Percentiles rank a stretch among this genome's conserved stretches.
Conservation (phyloP, 176 grass and related monocot species). For the Stipa capillata region DNA sequence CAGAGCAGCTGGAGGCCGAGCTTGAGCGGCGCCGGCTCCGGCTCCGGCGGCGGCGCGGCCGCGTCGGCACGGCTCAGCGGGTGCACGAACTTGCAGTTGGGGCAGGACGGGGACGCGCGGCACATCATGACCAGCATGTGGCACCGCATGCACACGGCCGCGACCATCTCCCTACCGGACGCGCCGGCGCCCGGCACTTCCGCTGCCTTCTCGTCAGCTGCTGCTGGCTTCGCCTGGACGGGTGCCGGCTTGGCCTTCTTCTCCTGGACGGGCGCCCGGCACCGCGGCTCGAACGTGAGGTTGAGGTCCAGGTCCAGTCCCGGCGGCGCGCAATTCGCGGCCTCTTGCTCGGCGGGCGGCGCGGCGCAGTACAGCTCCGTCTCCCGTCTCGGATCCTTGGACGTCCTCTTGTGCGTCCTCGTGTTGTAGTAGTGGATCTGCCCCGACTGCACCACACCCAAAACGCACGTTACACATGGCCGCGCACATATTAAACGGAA, state of each 20-base stretch:
- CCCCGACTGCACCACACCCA: constrained; percentile 42
- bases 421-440: constrained; percentile 92
- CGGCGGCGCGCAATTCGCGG: neutral
- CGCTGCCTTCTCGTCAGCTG: neutral
- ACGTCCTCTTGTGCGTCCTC: constrained; percentile 74
- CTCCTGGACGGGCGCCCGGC: neutral
- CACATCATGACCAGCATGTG: constrained; percentile 92
- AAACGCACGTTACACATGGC: neutral
- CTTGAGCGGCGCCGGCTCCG: constrained; percentile 37
- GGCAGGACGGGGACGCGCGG: constrained; percentile 63
- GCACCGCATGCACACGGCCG: constrained; percentile 75
- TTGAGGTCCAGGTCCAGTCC: constrained; percentile 80
- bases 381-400: constrained; percentile 45
- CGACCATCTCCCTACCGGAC: constrained; percentile 66
- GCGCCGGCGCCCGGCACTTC: neutral
- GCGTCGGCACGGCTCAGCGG: neutral
- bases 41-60: neutral
- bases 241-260: neutral
- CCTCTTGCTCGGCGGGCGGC: constrained; percentile 3
- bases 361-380: neutral
- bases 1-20: constrained; percentile 59
- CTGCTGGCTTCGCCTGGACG: neutral
- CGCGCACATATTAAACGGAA: neutral
- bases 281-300: constrained; percentile 50
- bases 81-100: constrained; percentile 96